phyloP scores from a whole-genome alignment of 2,329 filamentous ascomycete genomes.

The Arthrobotrys sinensis region DNA sequence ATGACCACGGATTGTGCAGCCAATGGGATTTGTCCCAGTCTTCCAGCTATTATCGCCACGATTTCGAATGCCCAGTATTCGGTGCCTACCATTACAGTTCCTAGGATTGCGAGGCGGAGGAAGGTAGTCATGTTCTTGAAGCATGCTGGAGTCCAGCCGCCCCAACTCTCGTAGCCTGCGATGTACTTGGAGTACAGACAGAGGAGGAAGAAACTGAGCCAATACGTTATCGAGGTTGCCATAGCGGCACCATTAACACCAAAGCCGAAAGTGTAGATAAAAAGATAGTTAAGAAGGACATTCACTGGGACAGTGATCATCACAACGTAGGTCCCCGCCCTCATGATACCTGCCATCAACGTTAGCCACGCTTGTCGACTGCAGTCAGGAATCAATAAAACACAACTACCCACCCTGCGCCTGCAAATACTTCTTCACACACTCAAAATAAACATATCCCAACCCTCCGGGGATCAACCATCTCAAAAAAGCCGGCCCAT shows the following conservation, averaged over 20 bases:
- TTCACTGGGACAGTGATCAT: slow-evolving; percentile 87
- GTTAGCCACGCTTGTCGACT: neutral
- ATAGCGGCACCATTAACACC: slow-evolving; percentile 85
- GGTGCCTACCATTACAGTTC: slow-evolving; percentile 86
- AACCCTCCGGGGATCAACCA: slow-evolving; percentile 84
- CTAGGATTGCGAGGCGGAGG: slow-evolving; percentile 80
- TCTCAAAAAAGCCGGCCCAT: slow-evolving; percentile 81
- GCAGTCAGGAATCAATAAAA: too few relatives aligned
- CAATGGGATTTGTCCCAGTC: slow-evolving; percentile 82
- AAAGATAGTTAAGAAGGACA: slow-evolving; percentile 82
- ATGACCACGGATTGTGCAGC: slow-evolving; percentile 91
- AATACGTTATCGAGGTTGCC: slow-evolving; percentile 88
- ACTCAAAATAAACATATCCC: slow-evolving; percentile 89
- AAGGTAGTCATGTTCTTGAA: slow-evolving; percentile 80
- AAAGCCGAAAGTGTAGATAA: slow-evolving; percentile 79
- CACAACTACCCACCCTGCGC: slow-evolving; percentile 74
- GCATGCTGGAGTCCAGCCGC: slow-evolving; percentile 77
- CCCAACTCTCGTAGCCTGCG: slow-evolving; percentile 83
- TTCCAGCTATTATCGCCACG: slow-evolving; percentile 84
- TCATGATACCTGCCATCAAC: slow-evolving; percentile 74
- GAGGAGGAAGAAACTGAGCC: slow-evolving; percentile 83
- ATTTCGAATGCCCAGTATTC: slow-evolving; percentile 97
- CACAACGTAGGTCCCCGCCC: slow-evolving; percentile 85
- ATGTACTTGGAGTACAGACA: slow-evolving; percentile 81
- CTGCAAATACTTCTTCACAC: slow-evolving; percentile 87